These are phyloP conservation scores for Phytophthora melonis DNA, from an alignment of 352 stramenopile species.

Conservation along the genomic window DNA sequence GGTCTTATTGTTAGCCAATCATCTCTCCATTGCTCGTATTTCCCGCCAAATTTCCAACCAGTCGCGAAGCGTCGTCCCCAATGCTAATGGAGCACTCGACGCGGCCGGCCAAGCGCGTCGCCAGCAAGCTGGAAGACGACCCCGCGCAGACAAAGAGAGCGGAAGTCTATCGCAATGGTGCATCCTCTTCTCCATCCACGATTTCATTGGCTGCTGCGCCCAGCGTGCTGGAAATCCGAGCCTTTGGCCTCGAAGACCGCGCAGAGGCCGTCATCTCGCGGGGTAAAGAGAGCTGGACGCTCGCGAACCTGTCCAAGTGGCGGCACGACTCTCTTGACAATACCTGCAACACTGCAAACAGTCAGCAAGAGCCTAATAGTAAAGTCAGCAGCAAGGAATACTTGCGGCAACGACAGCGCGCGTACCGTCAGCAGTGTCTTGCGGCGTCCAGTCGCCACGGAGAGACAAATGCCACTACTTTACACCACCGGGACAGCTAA, in stretches of 20 bases:
- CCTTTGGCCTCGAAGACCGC: conserved; percentile 81
- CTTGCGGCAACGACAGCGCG: conserved; percentile 71
- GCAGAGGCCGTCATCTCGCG: conserved; percentile 74
- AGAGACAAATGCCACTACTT: neutral
- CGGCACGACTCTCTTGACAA: conserved; percentile 56
- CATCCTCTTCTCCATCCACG: neutral
- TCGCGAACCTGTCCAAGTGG: conserved; percentile 74
- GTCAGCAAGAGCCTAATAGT: neutral
- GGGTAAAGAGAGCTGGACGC: conserved; percentile 56
- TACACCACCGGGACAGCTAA: neutral
- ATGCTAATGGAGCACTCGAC: conserved; percentile 14
- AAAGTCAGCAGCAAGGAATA: conserved; percentile 51
- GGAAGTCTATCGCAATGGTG: conserved; percentile 1
- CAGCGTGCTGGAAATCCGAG: conserved; percentile 63
- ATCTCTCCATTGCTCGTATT: neutral
- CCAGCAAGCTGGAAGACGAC: conserved; percentile 12
- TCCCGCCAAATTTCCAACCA: conserved; percentile 30
- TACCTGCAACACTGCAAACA: neutral
- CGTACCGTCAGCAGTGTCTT: conserved; percentile 76
- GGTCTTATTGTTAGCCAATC: conserved; percentile 22
- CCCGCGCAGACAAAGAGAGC: conserved; percentile 11
- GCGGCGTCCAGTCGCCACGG: conserved; percentile 4
- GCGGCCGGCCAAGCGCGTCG: conserved; percentile 24
- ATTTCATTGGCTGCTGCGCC: conserved; percentile 25
- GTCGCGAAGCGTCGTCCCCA: neutral